These are phyloP conservation scores for Symmetrospora coprosmae DNA, from an alignment of 768 basidiomycete genomes.

Conservation along the genomic window DNA sequence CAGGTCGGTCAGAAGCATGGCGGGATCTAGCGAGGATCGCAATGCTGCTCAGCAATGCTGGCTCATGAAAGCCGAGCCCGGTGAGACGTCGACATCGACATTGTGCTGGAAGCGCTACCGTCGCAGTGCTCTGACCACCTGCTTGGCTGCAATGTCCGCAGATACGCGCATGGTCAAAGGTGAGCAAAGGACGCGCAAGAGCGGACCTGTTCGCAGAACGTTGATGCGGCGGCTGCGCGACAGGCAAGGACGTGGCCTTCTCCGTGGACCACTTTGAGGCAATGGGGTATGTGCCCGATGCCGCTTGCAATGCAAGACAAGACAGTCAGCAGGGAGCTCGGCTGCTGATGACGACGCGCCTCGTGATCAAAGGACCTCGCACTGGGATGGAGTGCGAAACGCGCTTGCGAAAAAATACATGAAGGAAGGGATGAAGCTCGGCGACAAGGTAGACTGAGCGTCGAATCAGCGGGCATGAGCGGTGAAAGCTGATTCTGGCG, in stretches of 20 bases:
- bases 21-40: too few species aligned
- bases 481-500: background rate
- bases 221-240: background rate
- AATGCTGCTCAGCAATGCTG: too few species aligned
- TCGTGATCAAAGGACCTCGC: background rate
- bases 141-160: too few species aligned
- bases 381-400: slow-evolving; percentile 20
- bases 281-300: slow-evolving; percentile 6
- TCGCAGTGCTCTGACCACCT: too few species aligned
- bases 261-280: slow-evolving; percentile 8
- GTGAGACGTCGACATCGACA: background rate
- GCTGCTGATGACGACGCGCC: too few species aligned
- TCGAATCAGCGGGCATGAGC: background rate
- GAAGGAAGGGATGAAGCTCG: slow-evolving; percentile 14
- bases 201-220: background rate
- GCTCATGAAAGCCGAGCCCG: slow-evolving; percentile 15
- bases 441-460: slow-evolving; percentile 2
- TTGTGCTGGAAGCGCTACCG: background rate
- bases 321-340: too few species aligned
- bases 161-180: slow-evolving; percentile 17
- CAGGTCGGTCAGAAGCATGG: too few species aligned
- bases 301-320: too few species aligned
- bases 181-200: background rate
- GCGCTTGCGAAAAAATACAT: slow-evolving; percentile 9
- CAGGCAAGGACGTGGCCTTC: slow-evolving; percentile 16